Evolutionary conservation across 129 eudicot genomes (phyloP).

Genomic region (Flaveria brownii): DNA sequence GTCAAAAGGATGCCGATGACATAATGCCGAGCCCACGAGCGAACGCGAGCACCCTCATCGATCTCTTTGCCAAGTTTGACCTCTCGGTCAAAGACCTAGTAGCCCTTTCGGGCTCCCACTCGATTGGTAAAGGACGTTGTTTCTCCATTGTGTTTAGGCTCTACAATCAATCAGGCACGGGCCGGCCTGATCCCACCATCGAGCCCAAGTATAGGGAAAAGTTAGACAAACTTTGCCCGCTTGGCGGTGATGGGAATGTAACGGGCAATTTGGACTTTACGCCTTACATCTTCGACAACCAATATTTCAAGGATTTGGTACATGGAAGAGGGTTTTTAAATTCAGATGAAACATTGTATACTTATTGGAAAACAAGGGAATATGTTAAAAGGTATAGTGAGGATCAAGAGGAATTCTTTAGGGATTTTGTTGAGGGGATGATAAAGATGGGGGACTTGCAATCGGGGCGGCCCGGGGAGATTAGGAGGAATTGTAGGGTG

Average conservation of each 20-base stretch:
- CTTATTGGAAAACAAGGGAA: slow-evolving; percentile 47
- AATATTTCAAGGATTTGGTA: slow-evolving; percentile 77
- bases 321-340: slow-evolving; percentile 74
- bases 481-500: slow-evolving; percentile 85
- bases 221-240: slow-evolving; percentile 71
- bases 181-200: slow-evolving; percentile 77
- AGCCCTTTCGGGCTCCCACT: slow-evolving; percentile 92
- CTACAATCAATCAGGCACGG: slow-evolving; percentile 82
- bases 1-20: slow-evolving; percentile 76
- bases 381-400: slow-evolving; percentile 56
- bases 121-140: slow-evolving; percentile 84
- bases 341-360: slow-evolving; percentile 71
- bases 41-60: slow-evolving; percentile 62
- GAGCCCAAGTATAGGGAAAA: slow-evolving; percentile 59
- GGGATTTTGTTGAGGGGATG: slow-evolving; percentile 82
- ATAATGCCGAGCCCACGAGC: slow-evolving; percentile 97
- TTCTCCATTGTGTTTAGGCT: slow-evolving; percentile 78
- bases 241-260: slow-evolving; percentile 71
- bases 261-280: slow-evolving; percentile 76
- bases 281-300: slow-evolving; percentile 67
- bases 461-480: slow-evolving; percentile 76
- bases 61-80: slow-evolving; percentile 56
- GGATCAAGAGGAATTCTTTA: slow-evolving; percentile 50
- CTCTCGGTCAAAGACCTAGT: slow-evolving; percentile 79
- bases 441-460: slow-evolving; percentile 84